Percentiles rank a stretch among this genome's conserved stretches.
phyloP scores from a whole-genome alignment of 768 basidiomycete genomes.

The Sarcodon sp. region DNA sequence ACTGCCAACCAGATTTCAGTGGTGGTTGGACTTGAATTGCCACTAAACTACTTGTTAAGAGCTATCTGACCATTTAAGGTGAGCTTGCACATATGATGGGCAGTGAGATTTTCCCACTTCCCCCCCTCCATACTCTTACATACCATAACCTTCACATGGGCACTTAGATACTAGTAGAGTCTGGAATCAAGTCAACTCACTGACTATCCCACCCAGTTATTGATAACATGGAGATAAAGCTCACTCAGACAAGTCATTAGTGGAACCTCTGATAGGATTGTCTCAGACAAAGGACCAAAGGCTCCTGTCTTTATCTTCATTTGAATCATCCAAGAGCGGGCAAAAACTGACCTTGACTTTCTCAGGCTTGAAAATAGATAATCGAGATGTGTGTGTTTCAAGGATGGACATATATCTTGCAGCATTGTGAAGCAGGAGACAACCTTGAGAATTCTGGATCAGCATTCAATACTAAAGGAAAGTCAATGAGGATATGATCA shows the following conservation, averaged over 20 bases:
- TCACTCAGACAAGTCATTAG: conserved; percentile 90
- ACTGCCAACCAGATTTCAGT: too few relatives aligned
- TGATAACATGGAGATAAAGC: conserved; percentile 65
- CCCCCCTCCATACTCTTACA: too few relatives aligned
- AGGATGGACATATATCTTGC: conserved; percentile 53
- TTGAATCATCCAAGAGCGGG: conserved; percentile 36
- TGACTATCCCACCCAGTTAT: conserved; percentile 78
- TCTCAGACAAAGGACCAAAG: conserved; percentile 63
- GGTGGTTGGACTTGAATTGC: too few relatives aligned
- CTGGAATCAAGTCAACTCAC: conserved; percentile 23
- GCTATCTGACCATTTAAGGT: too few relatives aligned
- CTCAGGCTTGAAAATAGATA: conserved; percentile 67
- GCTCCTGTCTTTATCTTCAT: conserved; percentile 43
- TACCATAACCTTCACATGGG: too few relatives aligned
- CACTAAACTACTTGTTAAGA: too few relatives aligned
- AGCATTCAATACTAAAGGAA: not conserved
- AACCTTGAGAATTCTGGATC: conserved; percentile 53
- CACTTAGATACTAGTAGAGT: too few relatives aligned
- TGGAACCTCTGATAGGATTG: conserved; percentile 94
- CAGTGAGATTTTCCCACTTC: too few relatives aligned
- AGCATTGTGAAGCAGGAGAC: conserved; percentile 44
- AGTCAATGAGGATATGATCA: conserved; percentile 25
- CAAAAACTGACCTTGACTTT: conserved; percentile 58
- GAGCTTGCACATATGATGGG: too few relatives aligned
- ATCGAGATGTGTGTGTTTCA: conserved; percentile 58